Evolutionary conservation across 1,284 basidiomycete genomes (phyloP).

Genomic region (Bondarzewia mesenterica): DNA sequence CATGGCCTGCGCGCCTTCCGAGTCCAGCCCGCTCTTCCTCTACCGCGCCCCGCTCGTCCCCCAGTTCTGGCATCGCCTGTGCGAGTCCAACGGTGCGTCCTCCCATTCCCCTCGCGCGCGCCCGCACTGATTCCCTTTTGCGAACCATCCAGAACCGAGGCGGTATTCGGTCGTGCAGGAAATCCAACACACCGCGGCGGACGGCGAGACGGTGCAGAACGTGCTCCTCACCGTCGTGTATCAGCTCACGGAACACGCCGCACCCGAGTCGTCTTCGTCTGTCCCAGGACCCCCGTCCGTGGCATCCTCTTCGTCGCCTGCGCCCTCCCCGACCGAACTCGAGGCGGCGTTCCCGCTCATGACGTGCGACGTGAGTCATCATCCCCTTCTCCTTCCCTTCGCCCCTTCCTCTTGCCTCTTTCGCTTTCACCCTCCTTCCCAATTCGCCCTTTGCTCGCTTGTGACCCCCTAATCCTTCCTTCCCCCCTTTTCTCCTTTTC

Average conservation of each 20-base stretch:
- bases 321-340: background rate
- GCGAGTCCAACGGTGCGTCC: conserved; percentile 40
- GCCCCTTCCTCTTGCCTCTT: background rate
- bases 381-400: background rate
- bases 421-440: background rate
- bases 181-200: conserved; percentile 28
- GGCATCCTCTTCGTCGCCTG: conserved; percentile 1
- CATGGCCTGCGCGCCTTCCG: conserved; percentile 23
- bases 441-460: background rate
- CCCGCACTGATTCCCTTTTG: conserved; percentile 2
- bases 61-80: conserved; percentile 49
- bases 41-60: conserved; percentile 55
- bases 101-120: conserved; percentile 1
- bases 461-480: background rate
- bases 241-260: conserved; percentile 12
- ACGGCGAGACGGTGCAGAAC: conserved; percentile 2
- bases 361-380: too few species aligned
- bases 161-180: conserved; percentile 48
- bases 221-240: conserved; percentile 16
- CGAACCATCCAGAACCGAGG: conserved; percentile 39
- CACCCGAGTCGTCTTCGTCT: background rate
- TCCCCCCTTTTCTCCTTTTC: background rate
- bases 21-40: conserved; percentile 32
- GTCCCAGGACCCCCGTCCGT: conserved; percentile 2
- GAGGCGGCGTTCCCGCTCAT: background rate